Evolutionary conservation across 495 filamentous ascomycete genomes (phyloP).

Genomic region (Coniosporium apollinis): DNA sequence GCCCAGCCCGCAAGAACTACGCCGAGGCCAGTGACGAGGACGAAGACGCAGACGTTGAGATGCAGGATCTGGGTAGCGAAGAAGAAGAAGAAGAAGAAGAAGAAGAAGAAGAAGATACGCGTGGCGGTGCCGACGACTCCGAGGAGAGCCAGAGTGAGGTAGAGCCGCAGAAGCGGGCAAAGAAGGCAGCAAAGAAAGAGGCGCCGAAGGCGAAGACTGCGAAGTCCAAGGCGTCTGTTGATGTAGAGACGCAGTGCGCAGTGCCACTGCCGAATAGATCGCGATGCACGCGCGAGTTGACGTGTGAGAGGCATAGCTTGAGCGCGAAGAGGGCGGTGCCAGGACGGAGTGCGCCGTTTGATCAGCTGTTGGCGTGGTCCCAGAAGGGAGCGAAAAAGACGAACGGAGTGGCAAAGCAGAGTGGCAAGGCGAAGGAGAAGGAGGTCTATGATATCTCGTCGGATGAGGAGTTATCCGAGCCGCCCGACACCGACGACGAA

Average conservation of each 20-base stretch:
- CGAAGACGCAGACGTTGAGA: constrained; percentile 39
- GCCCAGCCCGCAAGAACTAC: constrained; percentile 30
- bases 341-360: constrained; percentile 81
- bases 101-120: constrained; percentile 7
- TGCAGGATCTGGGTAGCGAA: constrained; percentile 19
- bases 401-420: no score
- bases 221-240: constrained; percentile 87
- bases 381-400: constrained; percentile 31
- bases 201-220: constrained; percentile 13
- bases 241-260: constrained; percentile 95
- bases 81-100: constrained; percentile 8
- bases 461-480: constrained; percentile 11
- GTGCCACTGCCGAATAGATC: constrained; percentile 71
- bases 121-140: neutral
- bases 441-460: constrained; percentile 7
- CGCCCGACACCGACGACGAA: constrained; percentile 3
- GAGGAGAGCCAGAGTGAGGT: neutral
- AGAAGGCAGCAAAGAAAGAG: neutral
- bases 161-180: neutral
- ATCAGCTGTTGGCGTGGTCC: constrained; percentile 81
- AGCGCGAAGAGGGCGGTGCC: constrained; percentile 84
- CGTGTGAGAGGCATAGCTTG: constrained; percentile 95
- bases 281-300: constrained; percentile 78
- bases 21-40: constrained; percentile 39
- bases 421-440: constrained; percentile 10